phyloP scores from a whole-genome alignment of 306 rosid genomes.

The Citrullus colocynthis region DNA sequence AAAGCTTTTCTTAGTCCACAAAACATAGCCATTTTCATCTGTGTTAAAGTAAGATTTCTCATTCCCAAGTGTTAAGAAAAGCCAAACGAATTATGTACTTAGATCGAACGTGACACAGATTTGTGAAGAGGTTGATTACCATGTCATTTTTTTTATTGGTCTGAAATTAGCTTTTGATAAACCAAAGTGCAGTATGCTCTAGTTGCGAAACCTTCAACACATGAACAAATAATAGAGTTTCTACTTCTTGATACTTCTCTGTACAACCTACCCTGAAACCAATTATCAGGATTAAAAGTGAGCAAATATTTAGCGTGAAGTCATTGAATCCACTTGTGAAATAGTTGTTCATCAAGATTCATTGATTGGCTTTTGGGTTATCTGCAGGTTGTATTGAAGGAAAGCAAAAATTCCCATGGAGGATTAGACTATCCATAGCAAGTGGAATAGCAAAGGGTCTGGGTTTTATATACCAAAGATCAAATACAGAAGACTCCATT shows the following conservation, averaged over 20 bases:
- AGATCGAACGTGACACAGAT: neutral
- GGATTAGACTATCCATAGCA: slow-evolving; percentile 45
- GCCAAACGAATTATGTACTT: neutral
- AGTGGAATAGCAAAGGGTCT: slow-evolving; percentile 54
- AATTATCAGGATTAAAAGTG: neutral
- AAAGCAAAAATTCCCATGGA: slow-evolving; percentile 48
- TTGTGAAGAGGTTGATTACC: neutral
- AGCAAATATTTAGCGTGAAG: neutral
- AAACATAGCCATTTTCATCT: neutral
- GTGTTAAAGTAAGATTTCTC: neutral
- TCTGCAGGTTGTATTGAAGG: slow-evolving; percentile 39
- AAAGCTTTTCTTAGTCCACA: neutral
- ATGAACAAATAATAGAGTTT: neutral
- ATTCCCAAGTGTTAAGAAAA: neutral
- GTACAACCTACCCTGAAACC: neutral
- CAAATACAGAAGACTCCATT: slow-evolving; percentile 22
- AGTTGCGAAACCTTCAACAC: neutral
- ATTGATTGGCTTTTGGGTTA: neutral
- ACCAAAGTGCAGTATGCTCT: neutral
- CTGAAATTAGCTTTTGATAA: neutral
- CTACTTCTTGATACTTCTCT: neutral
- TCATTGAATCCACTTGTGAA: neutral
- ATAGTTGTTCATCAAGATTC: neutral
- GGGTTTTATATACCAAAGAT: slow-evolving; percentile 32
- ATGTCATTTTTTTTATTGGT: neutral